Conservation (phyloP, 2,329 filamentous ascomycete species). For the Aureobasidium sp. region DNA sequence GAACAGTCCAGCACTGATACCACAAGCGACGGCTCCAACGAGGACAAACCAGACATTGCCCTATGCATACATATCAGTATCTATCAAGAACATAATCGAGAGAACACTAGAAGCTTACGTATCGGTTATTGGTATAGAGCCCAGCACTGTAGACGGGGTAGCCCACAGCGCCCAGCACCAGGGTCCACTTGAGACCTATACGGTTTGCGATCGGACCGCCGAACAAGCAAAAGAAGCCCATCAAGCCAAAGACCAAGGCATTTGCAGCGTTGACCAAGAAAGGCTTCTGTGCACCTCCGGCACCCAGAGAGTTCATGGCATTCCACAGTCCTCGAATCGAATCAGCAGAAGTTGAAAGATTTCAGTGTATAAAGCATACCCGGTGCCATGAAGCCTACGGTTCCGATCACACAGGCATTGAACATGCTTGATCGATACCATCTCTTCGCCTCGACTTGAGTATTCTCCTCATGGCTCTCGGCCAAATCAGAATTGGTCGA, state of each 20-base stretch:
- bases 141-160: slow-evolving; percentile 45
- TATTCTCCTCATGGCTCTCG: background rate
- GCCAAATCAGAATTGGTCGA: background rate
- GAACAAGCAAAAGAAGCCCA: slow-evolving; percentile 43
- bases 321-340: slow-evolving; percentile 42
- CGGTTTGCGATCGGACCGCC: slow-evolving; percentile 44
- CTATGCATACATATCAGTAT: background rate
- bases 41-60: slow-evolving; percentile 49
- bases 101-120: slow-evolving; percentile 14
- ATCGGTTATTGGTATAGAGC: slow-evolving; percentile 45
- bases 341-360: no score
- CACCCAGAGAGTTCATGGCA: slow-evolving; percentile 49
- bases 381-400: slow-evolving; percentile 41
- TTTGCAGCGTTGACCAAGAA: slow-evolving; percentile 50
- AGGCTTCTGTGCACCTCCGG: slow-evolving; percentile 46
- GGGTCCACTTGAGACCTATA: slow-evolving; percentile 42
- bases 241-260: slow-evolving; percentile 43
- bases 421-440: slow-evolving; percentile 46
- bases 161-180: slow-evolving; percentile 41
- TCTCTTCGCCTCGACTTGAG: slow-evolving; percentile 9
- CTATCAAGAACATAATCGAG: background rate
- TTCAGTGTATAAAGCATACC: no score
- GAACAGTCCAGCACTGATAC: slow-evolving; percentile 44
- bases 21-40: slow-evolving; percentile 43
- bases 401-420: slow-evolving; percentile 48